A percentile compares a stretch with the other conserved stretches of the same genome.
Conservation (phyloP, 2,329 filamentous ascomycete genomes). For the Alternaria alternata region DNA sequence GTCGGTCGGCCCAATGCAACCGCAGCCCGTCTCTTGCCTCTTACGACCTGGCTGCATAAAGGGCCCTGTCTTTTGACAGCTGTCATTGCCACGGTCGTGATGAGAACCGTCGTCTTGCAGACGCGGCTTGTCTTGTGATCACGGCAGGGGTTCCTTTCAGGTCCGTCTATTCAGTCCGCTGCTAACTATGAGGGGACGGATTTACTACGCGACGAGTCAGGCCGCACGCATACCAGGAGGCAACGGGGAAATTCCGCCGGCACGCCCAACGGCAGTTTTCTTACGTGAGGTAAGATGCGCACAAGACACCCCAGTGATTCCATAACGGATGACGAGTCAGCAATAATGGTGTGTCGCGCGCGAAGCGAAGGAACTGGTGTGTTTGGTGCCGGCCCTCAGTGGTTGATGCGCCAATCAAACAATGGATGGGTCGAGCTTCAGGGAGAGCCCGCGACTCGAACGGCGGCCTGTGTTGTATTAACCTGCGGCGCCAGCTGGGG, state of each 20-base stretch:
- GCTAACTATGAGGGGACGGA: neutral
- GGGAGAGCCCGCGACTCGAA: slow-evolving; percentile 6
- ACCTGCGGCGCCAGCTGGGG: slow-evolving; percentile 3
- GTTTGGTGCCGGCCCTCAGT: neutral
- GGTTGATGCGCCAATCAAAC: slow-evolving; percentile 4
- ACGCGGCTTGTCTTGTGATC: slow-evolving; percentile 8
- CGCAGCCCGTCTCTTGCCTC: slow-evolving; percentile 15
- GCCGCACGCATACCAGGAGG: neutral
- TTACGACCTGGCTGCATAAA: slow-evolving; percentile 13
- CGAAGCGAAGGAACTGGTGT: slow-evolving; percentile 13
- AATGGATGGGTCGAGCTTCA: slow-evolving; percentile 3
- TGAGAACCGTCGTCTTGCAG: slow-evolving; percentile 3
- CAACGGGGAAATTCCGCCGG: slow-evolving; percentile 7
- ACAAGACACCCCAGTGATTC: neutral
- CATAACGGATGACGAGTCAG: slow-evolving; percentile 5
- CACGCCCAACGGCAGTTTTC: slow-evolving; percentile 10
- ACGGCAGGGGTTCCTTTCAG: slow-evolving; percentile 4
- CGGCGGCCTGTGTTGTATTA: slow-evolving; percentile 1
- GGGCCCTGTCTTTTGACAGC: slow-evolving; percentile 13
- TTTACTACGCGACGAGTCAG: slow-evolving; percentile 8
- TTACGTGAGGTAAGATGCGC: slow-evolving; percentile 2
- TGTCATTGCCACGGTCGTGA: slow-evolving; percentile 13
- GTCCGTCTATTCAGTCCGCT: slow-evolving; percentile 1
- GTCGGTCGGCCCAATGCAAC: slow-evolving; percentile 16
- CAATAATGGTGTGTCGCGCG: slow-evolving; percentile 5